Base-by-base conservation (phyloP, 2,329 filamentous ascomycete genomes). In the Hirsutella minnesotensis region DNA sequence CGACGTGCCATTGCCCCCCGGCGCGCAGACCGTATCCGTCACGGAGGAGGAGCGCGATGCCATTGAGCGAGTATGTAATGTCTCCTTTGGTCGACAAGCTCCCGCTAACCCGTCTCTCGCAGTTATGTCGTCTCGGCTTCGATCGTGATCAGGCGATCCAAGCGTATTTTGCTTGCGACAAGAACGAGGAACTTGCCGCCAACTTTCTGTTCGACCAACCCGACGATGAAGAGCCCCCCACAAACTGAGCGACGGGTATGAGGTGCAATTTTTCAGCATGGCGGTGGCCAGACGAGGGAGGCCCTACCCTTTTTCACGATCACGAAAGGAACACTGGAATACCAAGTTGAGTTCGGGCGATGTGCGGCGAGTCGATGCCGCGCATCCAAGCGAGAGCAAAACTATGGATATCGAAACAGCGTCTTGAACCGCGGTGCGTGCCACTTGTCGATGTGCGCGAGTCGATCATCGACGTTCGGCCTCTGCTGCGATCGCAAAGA, bases 181-280 rank as follows among this genome's bases (percentile, higher is more conserved):
- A 96, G 77, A 96, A 98, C 63, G 92, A 98, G 67, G 92, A 98
- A 66, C 74, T 98, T 41, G 92, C 92, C 1, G 92, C 92, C 50
- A 98, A 98, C 67, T 96, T 95, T 65, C 73, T 98, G 46, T 98
- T 98, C 59, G 92, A 98, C 56, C 88, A 96, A 67, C 89, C 89
- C 9, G 88, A 94, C 47, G 89, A 95, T 39, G 82, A 86, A 30
- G 80, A 83, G 45, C 66, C 70, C 27, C 57, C 64, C 9, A 59
- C 65, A 47, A 67, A 69, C 55, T 71, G 64, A 61, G 49, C 31
- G 15, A 15, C 5, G 10, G 10, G 8, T 16, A 33, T 13, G 31
- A 13, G n/a, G n/a, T 15, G n/a, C 8, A 8, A n/a, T 34, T 13
- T 34, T 16, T 15, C 31, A 7, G 8, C n/a, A 16, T 8, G 8